These are phyloP conservation scores for Aspergillus pseudotamarii DNA, from an alignment of 2,329 filamentous ascomycete species.

Conservation along the genomic window DNA sequence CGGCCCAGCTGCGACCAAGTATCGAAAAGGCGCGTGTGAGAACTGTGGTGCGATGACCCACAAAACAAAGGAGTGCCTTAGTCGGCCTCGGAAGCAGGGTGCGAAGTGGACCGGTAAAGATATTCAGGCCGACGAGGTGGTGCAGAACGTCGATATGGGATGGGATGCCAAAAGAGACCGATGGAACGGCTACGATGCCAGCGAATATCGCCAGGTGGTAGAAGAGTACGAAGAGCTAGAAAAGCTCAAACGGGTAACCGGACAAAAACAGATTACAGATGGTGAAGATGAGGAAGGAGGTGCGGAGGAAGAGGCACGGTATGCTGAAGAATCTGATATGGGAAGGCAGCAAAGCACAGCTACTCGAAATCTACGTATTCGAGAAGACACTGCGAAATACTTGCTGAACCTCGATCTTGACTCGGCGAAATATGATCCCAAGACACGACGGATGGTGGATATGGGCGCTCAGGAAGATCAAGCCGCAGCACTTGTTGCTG, in stretches of 20 bases:
- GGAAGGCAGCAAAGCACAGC: conserved; percentile 88
- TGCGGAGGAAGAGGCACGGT: conserved; percentile 58
- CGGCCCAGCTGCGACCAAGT: conserved; percentile 90
- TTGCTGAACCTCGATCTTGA: conserved; percentile 92
- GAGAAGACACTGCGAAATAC: conserved; percentile 97
- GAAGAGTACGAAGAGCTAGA: conserved; percentile 88
- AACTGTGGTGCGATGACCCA: conserved; percentile 98
- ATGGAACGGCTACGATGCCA: conserved; percentile 96
- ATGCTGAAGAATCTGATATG: conserved; percentile 96
- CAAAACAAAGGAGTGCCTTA: conserved; percentile 91
- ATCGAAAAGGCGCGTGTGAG: conserved; percentile 95
- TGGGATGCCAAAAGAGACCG: conserved; percentile 98
- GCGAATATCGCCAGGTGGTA: conserved; percentile 83
- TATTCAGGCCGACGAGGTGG: conserved; percentile 87
- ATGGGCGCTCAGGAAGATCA: conserved; percentile 78
- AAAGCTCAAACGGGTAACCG: conserved; percentile 64
- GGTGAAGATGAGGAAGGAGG: conserved; percentile 61
- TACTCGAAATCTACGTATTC: conserved; percentile 84
- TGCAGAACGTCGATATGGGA: conserved; percentile 82
- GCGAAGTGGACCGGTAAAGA: conserved; percentile 91
- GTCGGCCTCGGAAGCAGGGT: conserved; percentile 82
- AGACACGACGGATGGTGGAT: conserved; percentile 88
- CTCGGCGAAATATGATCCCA: conserved; percentile 96
- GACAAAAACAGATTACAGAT: conserved; percentile 45
- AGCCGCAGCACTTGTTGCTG: conserved; percentile 80